Percentiles rank a stretch among this genome's conserved stretches.
Conservation (phyloP, 2,329 filamentous ascomycete species). For the Scortechinia acanthostroma region DNA sequence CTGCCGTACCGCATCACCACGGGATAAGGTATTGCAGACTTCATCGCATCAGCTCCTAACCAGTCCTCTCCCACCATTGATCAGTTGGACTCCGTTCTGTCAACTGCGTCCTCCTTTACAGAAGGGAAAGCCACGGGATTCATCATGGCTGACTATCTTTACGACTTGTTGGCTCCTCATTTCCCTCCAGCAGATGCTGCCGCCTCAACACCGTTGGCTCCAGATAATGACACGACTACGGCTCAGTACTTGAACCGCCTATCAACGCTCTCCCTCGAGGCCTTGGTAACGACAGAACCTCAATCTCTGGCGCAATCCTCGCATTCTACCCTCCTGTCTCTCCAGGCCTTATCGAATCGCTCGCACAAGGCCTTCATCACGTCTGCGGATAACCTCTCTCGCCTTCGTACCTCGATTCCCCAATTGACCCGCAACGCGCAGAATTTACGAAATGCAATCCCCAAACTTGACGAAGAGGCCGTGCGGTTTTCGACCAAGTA, state of each 20-base stretch:
- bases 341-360: conserved; percentile 82
- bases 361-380: conserved; percentile 80
- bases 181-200: conserved; percentile 34
- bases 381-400: conserved; percentile 72
- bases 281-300: conserved; percentile 69
- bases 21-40: no score
- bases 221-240: conserved; percentile 37
- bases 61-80: no score
- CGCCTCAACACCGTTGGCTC: conserved; percentile 22
- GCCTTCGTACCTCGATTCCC: conserved; percentile 67
- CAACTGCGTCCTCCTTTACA: no score
- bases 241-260: conserved; percentile 71
- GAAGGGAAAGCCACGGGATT: background rate
- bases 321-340: conserved; percentile 72
- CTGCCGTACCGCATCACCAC: no score
- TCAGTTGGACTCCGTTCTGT: no score
- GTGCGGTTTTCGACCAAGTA: conserved; percentile 78
- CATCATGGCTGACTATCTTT: conserved; percentile 64
- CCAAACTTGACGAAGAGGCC: conserved; percentile 71
- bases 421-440: conserved; percentile 56
- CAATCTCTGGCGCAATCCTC: conserved; percentile 73
- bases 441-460: conserved; percentile 66
- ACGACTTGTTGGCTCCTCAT: conserved; percentile 65
- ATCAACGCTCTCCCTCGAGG: conserved; percentile 67
- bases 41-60: no score